Evolutionary conservation across 192 early-diverging fungal species (phyloP).

Genomic region (Rhizoclosmatium globosum): DNA sequence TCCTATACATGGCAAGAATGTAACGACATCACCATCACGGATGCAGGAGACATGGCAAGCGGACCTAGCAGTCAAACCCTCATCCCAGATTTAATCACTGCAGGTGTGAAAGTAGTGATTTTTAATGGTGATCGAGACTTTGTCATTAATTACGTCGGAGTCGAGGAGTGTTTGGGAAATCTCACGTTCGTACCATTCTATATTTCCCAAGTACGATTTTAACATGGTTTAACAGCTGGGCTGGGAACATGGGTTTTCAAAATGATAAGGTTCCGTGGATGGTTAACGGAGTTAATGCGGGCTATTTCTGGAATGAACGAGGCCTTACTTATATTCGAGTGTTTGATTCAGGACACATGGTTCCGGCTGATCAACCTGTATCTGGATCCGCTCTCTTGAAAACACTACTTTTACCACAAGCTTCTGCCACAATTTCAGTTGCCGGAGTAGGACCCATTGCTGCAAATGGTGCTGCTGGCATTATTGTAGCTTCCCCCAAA

Average conservation of each 20-base stretch:
- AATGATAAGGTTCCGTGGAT: slow-evolving; percentile 22
- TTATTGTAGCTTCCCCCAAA: neutral
- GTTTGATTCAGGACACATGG: slow-evolving; percentile 72
- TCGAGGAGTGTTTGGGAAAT: slow-evolving; percentile 62
- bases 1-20: neutral
- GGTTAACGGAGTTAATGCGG: slow-evolving; percentile 38
- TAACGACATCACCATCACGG: neutral
- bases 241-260: slow-evolving; percentile 55
- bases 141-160: slow-evolving; percentile 28
- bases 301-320: slow-evolving; percentile 57
- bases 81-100: neutral
- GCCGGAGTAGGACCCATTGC: neutral
- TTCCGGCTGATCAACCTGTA: slow-evolving; percentile 15
- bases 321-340: slow-evolving; percentile 57
- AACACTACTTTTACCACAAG: neutral
- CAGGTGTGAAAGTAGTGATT: slow-evolving; percentile 15
- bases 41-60: neutral
- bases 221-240: neutral
- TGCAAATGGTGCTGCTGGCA: neutral
- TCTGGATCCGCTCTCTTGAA: neutral
- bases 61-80: neutral
- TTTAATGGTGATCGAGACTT: slow-evolving; percentile 30
- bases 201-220: too few species aligned
- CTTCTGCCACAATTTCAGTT: neutral
- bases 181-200: slow-evolving; percentile 35